Percentiles rank a stretch among this genome's conserved stretches.
phyloP scores from a whole-genome alignment of 192 early-diverging fungal genomes.

The Coemansia sp. region DNA sequence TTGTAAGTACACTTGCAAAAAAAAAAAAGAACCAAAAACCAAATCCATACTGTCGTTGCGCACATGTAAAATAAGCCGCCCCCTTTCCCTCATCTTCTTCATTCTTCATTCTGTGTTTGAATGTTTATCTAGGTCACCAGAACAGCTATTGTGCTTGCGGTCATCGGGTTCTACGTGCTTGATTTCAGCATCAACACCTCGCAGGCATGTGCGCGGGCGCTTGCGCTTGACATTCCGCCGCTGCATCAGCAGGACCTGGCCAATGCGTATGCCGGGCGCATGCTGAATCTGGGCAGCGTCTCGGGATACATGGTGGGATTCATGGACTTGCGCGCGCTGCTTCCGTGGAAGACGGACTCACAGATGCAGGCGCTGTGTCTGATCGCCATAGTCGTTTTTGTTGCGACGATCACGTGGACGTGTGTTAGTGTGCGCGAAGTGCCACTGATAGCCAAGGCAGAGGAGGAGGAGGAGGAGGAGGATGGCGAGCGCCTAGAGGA shows the following conservation, averaged over 20 bases:
- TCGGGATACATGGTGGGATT: constrained; percentile 86
- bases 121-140: constrained; percentile 37
- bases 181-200: constrained; percentile 94
- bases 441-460: constrained; percentile 10
- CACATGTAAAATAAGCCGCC: not conserved
- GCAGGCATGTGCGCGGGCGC: constrained; percentile 77
- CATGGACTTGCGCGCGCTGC: constrained; percentile 66
- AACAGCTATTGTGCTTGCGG: constrained; percentile 69
- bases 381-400: constrained; percentile 71
- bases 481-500: constrained; percentile 14
- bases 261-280: constrained; percentile 82
- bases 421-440: constrained; percentile 65
- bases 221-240: constrained; percentile 84
- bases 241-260: constrained; percentile 76
- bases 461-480: not conserved
- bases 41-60: not conserved
- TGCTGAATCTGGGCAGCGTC: constrained; percentile 85
- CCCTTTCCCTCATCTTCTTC: too few species aligned
- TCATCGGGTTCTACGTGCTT: constrained; percentile 82
- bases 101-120: too few species aligned
- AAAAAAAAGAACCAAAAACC: not conserved
- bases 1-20: constrained; percentile 30
- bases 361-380: constrained; percentile 85
- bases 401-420: constrained; percentile 58
- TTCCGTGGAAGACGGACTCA: constrained; percentile 65